Evolutionary conservation across 2,329 filamentous ascomycete species (phyloP), one percentile per base, ranked within the genome.

Genomic region (Hymenoscyphus fraxineus): DNA sequence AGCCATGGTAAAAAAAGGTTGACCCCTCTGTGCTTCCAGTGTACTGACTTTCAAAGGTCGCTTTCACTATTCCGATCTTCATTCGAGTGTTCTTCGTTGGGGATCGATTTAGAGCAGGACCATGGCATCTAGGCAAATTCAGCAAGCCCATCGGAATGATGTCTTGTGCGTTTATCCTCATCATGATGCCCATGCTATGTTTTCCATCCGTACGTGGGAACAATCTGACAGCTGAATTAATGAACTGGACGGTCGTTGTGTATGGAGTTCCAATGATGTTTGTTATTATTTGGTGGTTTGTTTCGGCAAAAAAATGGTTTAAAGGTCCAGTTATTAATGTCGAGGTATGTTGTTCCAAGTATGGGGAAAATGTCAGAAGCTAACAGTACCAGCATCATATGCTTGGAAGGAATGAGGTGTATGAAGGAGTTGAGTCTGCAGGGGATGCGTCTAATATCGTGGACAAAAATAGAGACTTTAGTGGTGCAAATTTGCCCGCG

Each of bases 151-250:
- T 88, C 66, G 87, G 87, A 19, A 75, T 75, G 0, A 66, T 81
- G 27, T 85, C 85, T 3, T 83, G 81, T 57, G 73, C 75, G 0
- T 90, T 89, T 72, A 86, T 88, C 6, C 67, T 81, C 15, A 76
- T 89, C 39, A 90, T 90, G 87, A 80, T 89, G 64, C 87, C 87
- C 0, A 85, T 89, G 27, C 77, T 90, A 38, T 89, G 86, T 73
- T 77, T 89, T 54, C 87, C 87, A 0, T 81, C 79, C 58, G 78
- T 80, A 6, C 83, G 79, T 6, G 85, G 85, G 3, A 75, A 71
- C 1, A 77, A 87, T 70, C 71, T 89, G 63, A 79, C 80, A 74
- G 78, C 75, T 2, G 59, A 71, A 58, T 69, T 77, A 12, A 88
- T 89, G 86, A 89, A 89, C 70, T 89, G 85, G 85, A 89, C 86